phyloP scores from a whole-genome alignment of 257 asterid genomes.

The Nicotiana otophora region DNA sequence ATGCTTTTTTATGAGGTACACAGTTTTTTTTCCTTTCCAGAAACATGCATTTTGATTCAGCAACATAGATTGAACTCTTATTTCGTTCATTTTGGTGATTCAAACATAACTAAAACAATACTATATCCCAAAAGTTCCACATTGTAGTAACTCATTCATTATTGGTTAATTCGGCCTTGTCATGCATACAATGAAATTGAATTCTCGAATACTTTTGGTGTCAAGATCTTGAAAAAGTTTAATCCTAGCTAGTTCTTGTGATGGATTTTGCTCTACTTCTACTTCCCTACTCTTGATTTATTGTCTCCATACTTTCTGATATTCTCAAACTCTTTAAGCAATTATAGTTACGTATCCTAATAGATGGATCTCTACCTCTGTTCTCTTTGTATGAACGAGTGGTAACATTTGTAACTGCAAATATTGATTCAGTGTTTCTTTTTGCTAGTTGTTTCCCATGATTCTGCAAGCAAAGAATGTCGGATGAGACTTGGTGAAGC shows the following conservation, averaged over 20 bases:
- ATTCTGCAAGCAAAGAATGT: constrained; percentile 81
- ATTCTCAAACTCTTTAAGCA: not conserved
- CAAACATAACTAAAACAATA: not conserved
- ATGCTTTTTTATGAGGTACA: not conserved
- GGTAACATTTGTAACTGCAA: not conserved
- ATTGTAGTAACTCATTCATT: not conserved
- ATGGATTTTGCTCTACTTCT: not conserved
- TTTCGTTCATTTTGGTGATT: not conserved
- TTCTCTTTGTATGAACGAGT: not conserved
- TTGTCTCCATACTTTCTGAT: not conserved
- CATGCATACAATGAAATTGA: not conserved
- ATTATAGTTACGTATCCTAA: not conserved
- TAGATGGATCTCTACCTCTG: not conserved
- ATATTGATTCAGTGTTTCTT: not conserved
- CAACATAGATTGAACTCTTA: not conserved
- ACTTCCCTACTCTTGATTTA: not conserved
- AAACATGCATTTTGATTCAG: not conserved
- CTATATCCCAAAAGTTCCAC: not conserved
- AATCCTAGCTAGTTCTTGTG: not conserved
- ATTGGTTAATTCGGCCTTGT: not conserved
- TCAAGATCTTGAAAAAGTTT: not conserved
- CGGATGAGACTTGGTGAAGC: constrained; percentile 61
- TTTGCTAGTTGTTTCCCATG: constrained; percentile 67
- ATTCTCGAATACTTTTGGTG: not conserved
- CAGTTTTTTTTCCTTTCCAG: not conserved